Conservation (phyloP, 306 rosid species). For the Glycine tomentella region DNA sequence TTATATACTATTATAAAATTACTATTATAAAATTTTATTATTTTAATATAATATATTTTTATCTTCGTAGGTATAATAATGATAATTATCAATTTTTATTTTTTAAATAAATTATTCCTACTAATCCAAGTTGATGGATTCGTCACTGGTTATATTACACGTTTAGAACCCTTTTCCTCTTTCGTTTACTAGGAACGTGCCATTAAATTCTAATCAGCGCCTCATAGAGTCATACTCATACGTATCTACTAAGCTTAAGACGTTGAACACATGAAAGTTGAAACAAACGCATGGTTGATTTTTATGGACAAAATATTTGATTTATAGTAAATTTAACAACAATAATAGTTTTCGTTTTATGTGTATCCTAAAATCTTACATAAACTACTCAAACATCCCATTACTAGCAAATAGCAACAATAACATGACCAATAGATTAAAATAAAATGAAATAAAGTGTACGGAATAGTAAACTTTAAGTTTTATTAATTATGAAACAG, state of each 20-base stretch:
- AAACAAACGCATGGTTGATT: constrained; percentile 13
- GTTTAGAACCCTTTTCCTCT: neutral
- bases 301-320: neutral
- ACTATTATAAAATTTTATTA: no score
- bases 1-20: no score
- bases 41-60: no score
- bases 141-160: no score
- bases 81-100: no score
- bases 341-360: neutral
- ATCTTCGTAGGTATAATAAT: no score
- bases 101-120: no score
- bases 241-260: neutral
- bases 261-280: neutral
- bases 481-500: neutral
- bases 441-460: neutral
- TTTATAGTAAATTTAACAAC: neutral
- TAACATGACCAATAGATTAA: neutral
- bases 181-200: neutral
- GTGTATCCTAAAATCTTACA: no score
- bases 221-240: neutral
- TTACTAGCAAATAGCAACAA: neutral
- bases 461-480: neutral
- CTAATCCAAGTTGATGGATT: no score
- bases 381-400: no score
- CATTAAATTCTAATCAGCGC: neutral